Evolutionary conservation across 2,329 filamentous ascomycete species (phyloP), one percentile per base, ranked within the genome.

Genomic region (Orbilia oligospora): DNA sequence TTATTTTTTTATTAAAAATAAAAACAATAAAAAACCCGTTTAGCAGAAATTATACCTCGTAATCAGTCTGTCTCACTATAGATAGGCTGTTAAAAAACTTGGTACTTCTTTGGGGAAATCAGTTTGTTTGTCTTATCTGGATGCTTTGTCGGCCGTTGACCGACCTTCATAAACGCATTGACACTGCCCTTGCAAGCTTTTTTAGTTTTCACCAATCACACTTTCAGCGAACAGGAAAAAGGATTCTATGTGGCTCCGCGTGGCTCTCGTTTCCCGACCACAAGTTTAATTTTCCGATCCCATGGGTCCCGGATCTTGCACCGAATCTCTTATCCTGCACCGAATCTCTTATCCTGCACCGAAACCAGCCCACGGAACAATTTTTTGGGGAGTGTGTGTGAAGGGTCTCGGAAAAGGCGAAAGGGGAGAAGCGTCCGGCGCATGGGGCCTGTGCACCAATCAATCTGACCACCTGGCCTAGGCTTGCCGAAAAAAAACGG

Each of bases 381-480:
- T 46, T 69, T 70, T 22, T 56, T 76, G 9, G 36, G 27, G 5
- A 16, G 55, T 55, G n/a, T n/a, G n/a, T n/a, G n/a, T n/a, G n/a
- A n/a, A n/a, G n/a, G n/a, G n/a, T 64, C 36, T 76, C 72, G 72
- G 72, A 76, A 65, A 76, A 73, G 56, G 56, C 24, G 36, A 58
- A 24, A 18, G 41, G 14, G n/a, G 41, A 46, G 16, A 9, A 16
- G 27, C 16, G 41, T 5, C 14, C 8, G 55, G 48, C 27, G 27
- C n/a, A 61, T 73, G 64, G 44, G 65, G 71, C 36, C 38, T 51
- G 48, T 5, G n/a, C 56, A 70, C 72, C 72, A 70, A 70, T 76
- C 71, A 69, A 55, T 56, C 33, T 76, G 56, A 41, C 12, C 66
- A 67, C 58, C 58, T 41, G 65, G 27, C 53, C 10, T 36, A 16